Evolutionary conservation across 139 green algal species (phyloP).

Genomic region (Desmodesmus armatus): DNA sequence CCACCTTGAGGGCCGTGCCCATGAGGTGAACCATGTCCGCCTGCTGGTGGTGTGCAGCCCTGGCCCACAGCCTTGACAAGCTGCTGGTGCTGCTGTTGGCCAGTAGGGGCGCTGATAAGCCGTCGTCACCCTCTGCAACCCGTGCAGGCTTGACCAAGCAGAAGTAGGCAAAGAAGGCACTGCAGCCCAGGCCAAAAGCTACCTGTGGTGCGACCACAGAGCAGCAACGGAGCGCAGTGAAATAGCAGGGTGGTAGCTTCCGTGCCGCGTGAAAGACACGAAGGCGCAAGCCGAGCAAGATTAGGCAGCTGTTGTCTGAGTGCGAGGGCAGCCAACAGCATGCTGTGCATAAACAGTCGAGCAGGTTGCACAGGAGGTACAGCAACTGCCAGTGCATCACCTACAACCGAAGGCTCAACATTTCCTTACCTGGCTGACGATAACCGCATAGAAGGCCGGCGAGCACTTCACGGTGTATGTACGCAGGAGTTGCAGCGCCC

Average conservation of each 20-base stretch:
- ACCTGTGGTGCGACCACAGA: slow-evolving; percentile 20
- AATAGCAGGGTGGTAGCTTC: too few relatives aligned
- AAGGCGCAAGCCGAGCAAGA: too few relatives aligned
- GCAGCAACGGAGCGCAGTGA: background rate
- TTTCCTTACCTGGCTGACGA: background rate
- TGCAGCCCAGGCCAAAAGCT: background rate
- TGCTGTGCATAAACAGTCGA: background rate
- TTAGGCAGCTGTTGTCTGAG: background rate
- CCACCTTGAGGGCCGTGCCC: slow-evolving; percentile 12
- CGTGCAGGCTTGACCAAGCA: slow-evolving; percentile 9
- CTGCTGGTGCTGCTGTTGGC: background rate
- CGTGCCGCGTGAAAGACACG: too few relatives aligned
- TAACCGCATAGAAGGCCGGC: slow-evolving; percentile 3
- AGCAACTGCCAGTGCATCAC: background rate
- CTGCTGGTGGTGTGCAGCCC: background rate
- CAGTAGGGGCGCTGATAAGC: background rate
- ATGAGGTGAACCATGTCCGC: background rate
- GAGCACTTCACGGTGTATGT: background rate
- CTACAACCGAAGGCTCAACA: background rate
- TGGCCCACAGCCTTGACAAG: background rate
- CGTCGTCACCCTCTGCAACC: background rate
- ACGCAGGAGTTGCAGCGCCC: slow-evolving; percentile 12
- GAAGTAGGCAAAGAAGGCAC: slow-evolving; percentile 16
- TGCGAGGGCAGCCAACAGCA: too few relatives aligned
- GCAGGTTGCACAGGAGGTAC: background rate